Base-by-base conservation (phyloP, 2,329 filamentous ascomycete genomes). In the Lachnellula occidentalis region DNA sequence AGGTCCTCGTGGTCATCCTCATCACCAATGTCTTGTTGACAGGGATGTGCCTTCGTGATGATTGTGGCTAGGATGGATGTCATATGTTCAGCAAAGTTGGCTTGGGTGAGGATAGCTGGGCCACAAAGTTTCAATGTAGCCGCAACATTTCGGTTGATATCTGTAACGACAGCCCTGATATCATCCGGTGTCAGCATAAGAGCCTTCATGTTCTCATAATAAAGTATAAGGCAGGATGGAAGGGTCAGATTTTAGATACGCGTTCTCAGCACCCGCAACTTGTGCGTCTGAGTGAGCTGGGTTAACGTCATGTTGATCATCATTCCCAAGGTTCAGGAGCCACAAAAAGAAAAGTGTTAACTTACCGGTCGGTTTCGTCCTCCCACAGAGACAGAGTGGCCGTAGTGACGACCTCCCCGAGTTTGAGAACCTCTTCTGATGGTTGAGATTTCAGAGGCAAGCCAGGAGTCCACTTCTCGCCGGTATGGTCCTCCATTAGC, bases 241-340 rank as follows among this genome's bases (percentile, higher is more conserved):
- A 41, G 65, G 64, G 64, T 75, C 73, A 78, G 74, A 73, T 74
- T 67, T 70, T 73, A 72, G 74, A 78, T 75, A 82, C 87, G 90
- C 78, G 75, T 95, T 94, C 86, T 86, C 90, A 90, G 88, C 90
- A 95, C 85, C 76, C 84, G 84, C 88, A 83, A 75, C 76, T 81
- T 76, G 76, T 81, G 89, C 86, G 86, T 97, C 88, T 89, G 90
- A 96, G 92, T 96, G 92, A 96, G 92, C 92, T 96, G 92, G 91
- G 92, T 92, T 92, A 92, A 92, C 90, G 89, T 69, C 85, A 83
- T 77, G 74, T 78, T 82, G 78, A 75, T 96, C 91, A 96, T 96
- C 91, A 90, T 86, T 67, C 74, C 69, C 71, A 68, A 53, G 53
- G 42, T 34, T 31, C 14, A 17, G 11, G 12, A 46, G 22, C 9